Evolutionary conservation across 2,329 filamentous ascomycete species (phyloP), one percentile per base, ranked within the genome.

Genomic region (Nectriaceae sp.): DNA sequence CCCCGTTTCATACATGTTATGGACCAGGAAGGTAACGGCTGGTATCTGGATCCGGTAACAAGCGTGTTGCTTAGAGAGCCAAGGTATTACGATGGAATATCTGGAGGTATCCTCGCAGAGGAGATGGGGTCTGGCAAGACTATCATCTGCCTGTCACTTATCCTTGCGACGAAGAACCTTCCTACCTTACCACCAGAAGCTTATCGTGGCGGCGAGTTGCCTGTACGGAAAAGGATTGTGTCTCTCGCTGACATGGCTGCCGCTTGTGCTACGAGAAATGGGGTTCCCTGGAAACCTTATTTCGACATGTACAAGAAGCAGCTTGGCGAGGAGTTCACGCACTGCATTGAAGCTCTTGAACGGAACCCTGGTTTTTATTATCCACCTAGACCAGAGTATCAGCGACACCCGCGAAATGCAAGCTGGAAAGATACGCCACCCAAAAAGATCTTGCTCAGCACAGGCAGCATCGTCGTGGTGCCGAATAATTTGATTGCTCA

Each of bases 71-170:
- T 89, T 0, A 75, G 75, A 29, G 80, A 87, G n/a, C 85, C 88
- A 11, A 78, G 80, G 3, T 80, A 82, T 49, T 96, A 93, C 57
- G 90, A 94, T 38, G 79, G 83, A 21, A 80, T 85, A 4, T 77
- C 79, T 49, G 91, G 92, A 26, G 93, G 91, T 3, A 87, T 93
- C 13, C 71, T 91, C 13, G 88, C 88, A 0, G 89, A 94, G 63
- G 86, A 89, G 54, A 92, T 92, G 88, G 87, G 87, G 5, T 72
- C 80, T 0, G 92, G 93, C 0, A 97, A 97, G 72, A 97, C 93
- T 0, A 70, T 97, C 21, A 96, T 97, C 11, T 93, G 88, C 54
- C 71, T 97, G 16, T 78, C 87, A 5, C 71, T 90, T 2, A 84
- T 97, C 33, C 74, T 95, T 21, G 85, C 90, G 3, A 96, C 90